phyloP scores from a whole-genome alignment of 306 rosid genomes.

The Medicago ruthenica region DNA sequence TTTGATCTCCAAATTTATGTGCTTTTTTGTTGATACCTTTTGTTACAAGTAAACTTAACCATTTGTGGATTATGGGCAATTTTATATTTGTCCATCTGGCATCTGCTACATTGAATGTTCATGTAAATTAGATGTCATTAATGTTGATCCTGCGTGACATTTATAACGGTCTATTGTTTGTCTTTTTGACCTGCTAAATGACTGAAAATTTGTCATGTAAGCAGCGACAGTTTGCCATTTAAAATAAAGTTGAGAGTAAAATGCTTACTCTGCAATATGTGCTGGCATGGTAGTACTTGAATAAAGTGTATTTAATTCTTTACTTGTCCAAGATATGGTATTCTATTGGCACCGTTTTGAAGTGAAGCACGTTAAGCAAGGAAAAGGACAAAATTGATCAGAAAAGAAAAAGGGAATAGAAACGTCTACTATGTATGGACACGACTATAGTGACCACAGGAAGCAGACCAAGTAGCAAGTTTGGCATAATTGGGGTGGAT shows the following conservation, averaged over 20 bases:
- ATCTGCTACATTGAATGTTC: background rate
- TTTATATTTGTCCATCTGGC: background rate
- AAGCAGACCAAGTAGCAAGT: slow-evolving; percentile 51
- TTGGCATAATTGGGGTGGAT: slow-evolving; percentile 45
- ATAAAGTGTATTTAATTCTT: slow-evolving; percentile 49
- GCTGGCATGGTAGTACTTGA: slow-evolving; percentile 24
- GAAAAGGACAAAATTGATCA: slow-evolving; percentile 33
- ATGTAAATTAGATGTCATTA: background rate
- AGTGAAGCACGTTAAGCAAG: slow-evolving; percentile 12
- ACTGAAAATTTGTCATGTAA: slow-evolving; percentile 1
- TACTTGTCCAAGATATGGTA: slow-evolving; percentile 41
- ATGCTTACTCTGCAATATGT: slow-evolving; percentile 20
- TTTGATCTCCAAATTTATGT: background rate
- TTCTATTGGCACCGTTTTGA: slow-evolving; percentile 32
- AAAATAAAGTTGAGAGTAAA: background rate
- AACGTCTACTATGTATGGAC: slow-evolving; percentile 37
- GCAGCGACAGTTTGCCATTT: slow-evolving; percentile 4
- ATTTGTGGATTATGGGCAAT: background rate
- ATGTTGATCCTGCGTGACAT: background rate
- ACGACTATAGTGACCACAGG: slow-evolving; percentile 30
- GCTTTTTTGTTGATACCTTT: background rate
- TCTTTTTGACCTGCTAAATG: background rate
- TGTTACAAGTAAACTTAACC: background rate
- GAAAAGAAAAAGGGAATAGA: slow-evolving; percentile 52
- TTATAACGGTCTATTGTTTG: slow-evolving; percentile 13